A percentile compares a stretch with the other conserved stretches of the same genome.
Conservation (phyloP, 2,329 filamentous ascomycete species). For the Phaeophleospora eucalypticola region DNA sequence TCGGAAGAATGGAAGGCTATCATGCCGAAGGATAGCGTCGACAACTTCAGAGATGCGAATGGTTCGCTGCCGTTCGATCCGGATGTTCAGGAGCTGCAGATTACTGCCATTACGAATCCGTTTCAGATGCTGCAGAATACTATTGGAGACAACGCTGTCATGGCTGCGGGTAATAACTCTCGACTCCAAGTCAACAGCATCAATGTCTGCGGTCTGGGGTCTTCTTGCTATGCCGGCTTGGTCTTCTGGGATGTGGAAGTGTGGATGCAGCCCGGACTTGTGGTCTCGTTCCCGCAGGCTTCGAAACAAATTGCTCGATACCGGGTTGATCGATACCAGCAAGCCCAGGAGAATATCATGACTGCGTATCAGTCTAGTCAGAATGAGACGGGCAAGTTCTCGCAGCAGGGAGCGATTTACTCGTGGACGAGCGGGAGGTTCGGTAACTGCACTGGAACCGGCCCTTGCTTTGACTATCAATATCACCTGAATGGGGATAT, state of each 20-base stretch:
- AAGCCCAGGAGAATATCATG: constrained; percentile 58
- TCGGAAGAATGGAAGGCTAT: constrained; percentile 59
- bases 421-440: constrained; percentile 65
- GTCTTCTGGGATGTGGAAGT: constrained; percentile 66
- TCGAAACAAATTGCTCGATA: constrained; percentile 63
- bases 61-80: constrained; percentile 55
- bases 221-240: constrained; percentile 63
- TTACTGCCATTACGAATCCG: constrained; percentile 52
- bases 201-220: constrained; percentile 63
- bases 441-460: constrained; percentile 63
- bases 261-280: constrained; percentile 65
- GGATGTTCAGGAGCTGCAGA: constrained; percentile 55
- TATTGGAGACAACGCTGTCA: constrained; percentile 52
- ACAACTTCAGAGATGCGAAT: constrained; percentile 56
- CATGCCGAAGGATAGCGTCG: constrained; percentile 59
- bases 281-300: constrained; percentile 59
- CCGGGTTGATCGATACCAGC: constrained; percentile 54
- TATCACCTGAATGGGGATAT: constrained; percentile 71
- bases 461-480: constrained; percentile 64
- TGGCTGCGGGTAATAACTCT: constrained; percentile 45
- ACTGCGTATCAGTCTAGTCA: constrained; percentile 55
- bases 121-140: constrained; percentile 56
- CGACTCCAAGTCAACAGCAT: constrained; percentile 60
- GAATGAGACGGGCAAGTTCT: constrained; percentile 55
- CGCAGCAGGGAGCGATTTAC: constrained; percentile 56